These are phyloP conservation scores for Hypocrella siamensis DNA, from an alignment of 2,329 filamentous ascomycete genomes.

Conservation along the genomic window DNA sequence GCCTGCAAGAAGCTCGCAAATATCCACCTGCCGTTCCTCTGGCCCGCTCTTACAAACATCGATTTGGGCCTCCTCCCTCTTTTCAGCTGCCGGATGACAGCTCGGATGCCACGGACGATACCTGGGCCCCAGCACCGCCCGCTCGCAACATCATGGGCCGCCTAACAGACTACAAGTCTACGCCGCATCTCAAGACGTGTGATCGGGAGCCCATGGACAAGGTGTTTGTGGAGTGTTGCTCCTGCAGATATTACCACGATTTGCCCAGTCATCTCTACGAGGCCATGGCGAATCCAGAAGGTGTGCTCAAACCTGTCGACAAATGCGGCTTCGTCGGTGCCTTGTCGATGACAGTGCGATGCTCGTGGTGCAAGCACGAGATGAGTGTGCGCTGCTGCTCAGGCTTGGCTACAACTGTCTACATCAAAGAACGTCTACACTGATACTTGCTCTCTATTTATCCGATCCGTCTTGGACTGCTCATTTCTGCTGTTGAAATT, in stretches of 20 bases:
- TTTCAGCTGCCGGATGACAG: conserved; percentile 3
- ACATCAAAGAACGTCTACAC: conserved; percentile 48
- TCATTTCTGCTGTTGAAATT: no score
- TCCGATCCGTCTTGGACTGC: no score
- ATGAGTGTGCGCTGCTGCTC: conserved; percentile 57
- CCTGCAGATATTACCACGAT: conserved; percentile 48
- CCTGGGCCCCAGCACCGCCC: not conserved
- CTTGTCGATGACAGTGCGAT: conserved; percentile 46
- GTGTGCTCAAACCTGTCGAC: conserved; percentile 31
- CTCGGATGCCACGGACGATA: not conserved
- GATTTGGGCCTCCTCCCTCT: conserved; percentile 8
- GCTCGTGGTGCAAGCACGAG: conserved; percentile 56
- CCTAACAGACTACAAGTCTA: conserved; percentile 3
- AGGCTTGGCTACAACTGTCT: conserved; percentile 51
- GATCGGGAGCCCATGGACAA: conserved; percentile 34
- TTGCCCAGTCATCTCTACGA: conserved; percentile 50
- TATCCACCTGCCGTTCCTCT: conserved; percentile 5
- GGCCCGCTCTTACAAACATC: conserved; percentile 4
- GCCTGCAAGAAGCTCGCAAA: conserved; percentile 9
- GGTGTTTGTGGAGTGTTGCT: conserved; percentile 50
- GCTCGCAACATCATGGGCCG: conserved; percentile 1
- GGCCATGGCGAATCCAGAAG: conserved; percentile 45
- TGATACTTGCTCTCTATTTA: conserved; percentile 7
- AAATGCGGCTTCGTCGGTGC: conserved; percentile 36
- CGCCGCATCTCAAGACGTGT: conserved; percentile 2